phyloP scores from a whole-genome alignment of 345 rosid genomes.

The Alliaria petiolata region DNA sequence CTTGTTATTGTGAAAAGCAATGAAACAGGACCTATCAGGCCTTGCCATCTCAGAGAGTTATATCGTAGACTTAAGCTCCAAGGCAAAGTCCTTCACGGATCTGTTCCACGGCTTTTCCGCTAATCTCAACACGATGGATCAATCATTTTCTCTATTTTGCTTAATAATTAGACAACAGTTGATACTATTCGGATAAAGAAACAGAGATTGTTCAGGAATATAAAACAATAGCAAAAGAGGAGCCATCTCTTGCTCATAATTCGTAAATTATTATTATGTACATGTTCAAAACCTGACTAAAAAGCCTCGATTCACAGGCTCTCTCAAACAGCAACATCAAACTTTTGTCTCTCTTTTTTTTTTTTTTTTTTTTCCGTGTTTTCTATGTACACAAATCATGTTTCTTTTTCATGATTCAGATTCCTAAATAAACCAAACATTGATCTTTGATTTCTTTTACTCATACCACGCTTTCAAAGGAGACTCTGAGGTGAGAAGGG shows the following conservation, averaged over 20 bases:
- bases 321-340: neutral
- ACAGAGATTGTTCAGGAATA: too few species aligned
- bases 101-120: too few species aligned
- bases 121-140: too few species aligned
- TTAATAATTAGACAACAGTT: too few species aligned
- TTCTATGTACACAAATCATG: slow-evolving; percentile 30
- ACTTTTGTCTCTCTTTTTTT: too few species aligned
- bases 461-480: slow-evolving; percentile 28
- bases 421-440: neutral
- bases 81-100: neutral
- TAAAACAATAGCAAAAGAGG: too few species aligned
- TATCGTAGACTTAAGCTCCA: slow-evolving; percentile 75
- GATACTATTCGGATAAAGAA: too few species aligned
- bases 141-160: too few species aligned
- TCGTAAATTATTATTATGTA: slow-evolving; percentile 5
- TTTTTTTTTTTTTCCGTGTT: neutral
- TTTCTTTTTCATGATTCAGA: slow-evolving; percentile 6
- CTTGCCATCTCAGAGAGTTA: slow-evolving; percentile 85
- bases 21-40: slow-evolving; percentile 85
- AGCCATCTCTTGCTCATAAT: too few species aligned
- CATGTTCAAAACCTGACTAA: slow-evolving; percentile 13
- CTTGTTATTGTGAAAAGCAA: slow-evolving; percentile 73
- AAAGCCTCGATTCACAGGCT: neutral
- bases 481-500: slow-evolving; percentile 24
- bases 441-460: neutral